phyloP scores from a whole-genome alignment of 2,329 filamentous ascomycete genomes.

The Curvularia sp. region DNA sequence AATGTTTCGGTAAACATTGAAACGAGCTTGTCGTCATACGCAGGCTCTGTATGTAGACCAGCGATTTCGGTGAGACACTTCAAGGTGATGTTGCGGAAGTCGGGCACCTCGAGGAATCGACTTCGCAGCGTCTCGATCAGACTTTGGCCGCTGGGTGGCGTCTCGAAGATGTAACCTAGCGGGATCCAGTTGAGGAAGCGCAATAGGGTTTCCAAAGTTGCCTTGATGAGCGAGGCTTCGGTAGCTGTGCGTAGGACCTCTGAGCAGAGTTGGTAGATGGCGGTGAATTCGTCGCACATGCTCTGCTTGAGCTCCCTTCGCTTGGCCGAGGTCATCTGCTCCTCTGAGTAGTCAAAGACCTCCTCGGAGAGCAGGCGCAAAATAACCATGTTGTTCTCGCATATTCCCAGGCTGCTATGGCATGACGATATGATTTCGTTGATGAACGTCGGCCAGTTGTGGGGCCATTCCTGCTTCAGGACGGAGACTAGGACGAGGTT shows the following conservation, averaged over 20 bases:
- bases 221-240: conserved; percentile 87
- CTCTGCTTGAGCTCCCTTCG: conserved; percentile 96
- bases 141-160: conserved; percentile 63
- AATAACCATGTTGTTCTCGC: conserved; percentile 99
- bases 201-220: conserved; percentile 93
- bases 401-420: conserved; percentile 93
- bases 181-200: conserved; percentile 99
- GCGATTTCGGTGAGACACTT: conserved; percentile 98
- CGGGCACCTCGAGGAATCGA: conserved; percentile 88
- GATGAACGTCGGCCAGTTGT: conserved; percentile 99
- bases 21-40: conserved; percentile 93
- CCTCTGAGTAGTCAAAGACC: conserved; percentile 97
- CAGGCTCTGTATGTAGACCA: conserved; percentile 82
- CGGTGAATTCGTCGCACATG: conserved; percentile 98
- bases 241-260: conserved; percentile 92
- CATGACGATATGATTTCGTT: conserved; percentile 98
- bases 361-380: conserved; percentile 94
- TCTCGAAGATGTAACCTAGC: conserved; percentile 98
- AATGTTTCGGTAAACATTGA: conserved; percentile 98
- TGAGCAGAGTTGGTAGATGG: conserved; percentile 96
- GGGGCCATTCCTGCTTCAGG: conserved; percentile 98
- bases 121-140: conserved; percentile 94
- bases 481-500: conserved; percentile 97
- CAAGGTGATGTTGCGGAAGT: conserved; percentile 95
- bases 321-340: conserved; percentile 99